Percentiles rank a stretch among this genome's conserved stretches.
Conservation (phyloP, 2,329 filamentous ascomycete species). For the Aureobasidium pullulans region DNA sequence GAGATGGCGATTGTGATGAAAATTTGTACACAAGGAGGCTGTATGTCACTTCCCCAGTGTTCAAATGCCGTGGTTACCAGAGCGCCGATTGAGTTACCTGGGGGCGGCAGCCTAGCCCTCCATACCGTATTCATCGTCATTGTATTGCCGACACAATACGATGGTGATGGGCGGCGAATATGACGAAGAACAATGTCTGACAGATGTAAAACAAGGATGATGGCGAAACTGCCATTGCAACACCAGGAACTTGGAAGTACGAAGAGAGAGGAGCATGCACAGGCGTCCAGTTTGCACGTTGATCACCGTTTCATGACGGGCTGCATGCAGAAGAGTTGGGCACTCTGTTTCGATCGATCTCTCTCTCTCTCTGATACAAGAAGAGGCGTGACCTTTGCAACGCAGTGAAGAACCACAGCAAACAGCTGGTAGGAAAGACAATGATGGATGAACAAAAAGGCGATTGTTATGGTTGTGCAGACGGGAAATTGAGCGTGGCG, state of each 20-base stretch:
- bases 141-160: background rate
- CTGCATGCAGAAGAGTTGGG: background rate
- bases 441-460: background rate
- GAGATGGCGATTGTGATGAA: too few relatives aligned
- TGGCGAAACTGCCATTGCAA: background rate
- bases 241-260: background rate
- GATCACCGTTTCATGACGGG: conserved; percentile 4
- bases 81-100: background rate
- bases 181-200: background rate
- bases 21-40: background rate
- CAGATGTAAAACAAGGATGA: background rate
- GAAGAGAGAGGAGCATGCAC: background rate
- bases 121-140: conserved; percentile 10
- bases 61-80: background rate
- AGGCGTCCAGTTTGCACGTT: conserved; percentile 6
- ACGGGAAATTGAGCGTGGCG: conserved; percentile 5
- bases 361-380: too few relatives aligned
- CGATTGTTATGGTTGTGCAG: background rate
- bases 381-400: background rate
- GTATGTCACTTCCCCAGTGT: background rate
- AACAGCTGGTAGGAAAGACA: background rate
- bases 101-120: background rate
- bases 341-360: background rate
- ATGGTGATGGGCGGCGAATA: background rate
- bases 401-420: background rate